Conservation (phyloP, 495 filamentous ascomycete genomes). For the Pseudotulostoma volvatum region DNA sequence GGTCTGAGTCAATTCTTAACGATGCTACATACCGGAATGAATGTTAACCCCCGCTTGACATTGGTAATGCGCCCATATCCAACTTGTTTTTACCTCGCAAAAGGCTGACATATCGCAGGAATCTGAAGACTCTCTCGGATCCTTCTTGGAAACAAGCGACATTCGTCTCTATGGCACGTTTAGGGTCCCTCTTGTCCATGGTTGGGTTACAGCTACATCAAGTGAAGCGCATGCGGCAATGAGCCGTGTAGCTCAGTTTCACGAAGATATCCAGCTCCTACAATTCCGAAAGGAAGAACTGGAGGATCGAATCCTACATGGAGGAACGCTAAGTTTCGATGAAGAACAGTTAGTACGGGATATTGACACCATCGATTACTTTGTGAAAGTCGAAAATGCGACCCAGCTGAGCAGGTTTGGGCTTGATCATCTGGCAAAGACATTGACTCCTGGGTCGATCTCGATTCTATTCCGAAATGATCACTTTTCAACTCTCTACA, state of each 20-base stretch:
- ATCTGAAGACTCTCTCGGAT: constrained; percentile 38
- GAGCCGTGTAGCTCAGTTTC: constrained; percentile 52
- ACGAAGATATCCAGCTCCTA: constrained; percentile 81
- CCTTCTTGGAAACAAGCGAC: constrained; percentile 68
- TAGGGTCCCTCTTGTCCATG: constrained; percentile 76
- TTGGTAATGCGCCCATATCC: constrained; percentile 24
- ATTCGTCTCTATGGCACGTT: constrained; percentile 81
- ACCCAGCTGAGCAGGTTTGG: constrained; percentile 80
- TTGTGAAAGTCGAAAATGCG: constrained; percentile 50
- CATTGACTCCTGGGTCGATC: constrained; percentile 52
- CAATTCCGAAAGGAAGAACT: constrained; percentile 78
- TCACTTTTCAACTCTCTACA: constrained; percentile 86
- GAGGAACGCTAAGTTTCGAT: constrained; percentile 29
- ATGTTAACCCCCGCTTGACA: constrained; percentile 83
- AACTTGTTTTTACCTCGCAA: background rate
- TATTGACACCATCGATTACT: constrained; percentile 64
- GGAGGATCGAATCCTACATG: constrained; percentile 53
- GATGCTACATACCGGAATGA: constrained; percentile 91
- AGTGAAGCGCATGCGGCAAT: constrained; percentile 51
- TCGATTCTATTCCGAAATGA: constrained; percentile 93
- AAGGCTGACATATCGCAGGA: constrained; percentile 19
- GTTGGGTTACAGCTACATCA: constrained; percentile 61
- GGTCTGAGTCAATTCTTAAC: constrained; percentile 78
- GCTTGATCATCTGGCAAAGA: constrained; percentile 48
- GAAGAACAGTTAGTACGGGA: constrained; percentile 70